Evolutionary conservation across 2,329 filamentous ascomycete species (phyloP).

Genomic region (Sphaerulina musiva): DNA sequence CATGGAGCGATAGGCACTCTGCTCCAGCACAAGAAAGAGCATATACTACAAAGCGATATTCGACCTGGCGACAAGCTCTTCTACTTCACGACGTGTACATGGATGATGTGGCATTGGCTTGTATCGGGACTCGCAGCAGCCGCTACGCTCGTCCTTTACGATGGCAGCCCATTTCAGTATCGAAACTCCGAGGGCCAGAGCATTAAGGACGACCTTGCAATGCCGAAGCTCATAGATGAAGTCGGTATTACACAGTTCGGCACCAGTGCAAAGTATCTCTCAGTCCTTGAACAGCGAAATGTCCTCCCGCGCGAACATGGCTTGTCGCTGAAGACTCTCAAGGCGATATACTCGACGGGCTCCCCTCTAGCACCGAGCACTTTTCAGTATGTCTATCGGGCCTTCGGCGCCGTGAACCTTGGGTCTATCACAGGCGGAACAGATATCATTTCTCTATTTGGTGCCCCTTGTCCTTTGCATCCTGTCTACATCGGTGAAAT

Average conservation of each 20-base stretch:
- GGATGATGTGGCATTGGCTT: slow-evolving; percentile 99
- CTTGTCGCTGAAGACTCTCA: slow-evolving; percentile 54
- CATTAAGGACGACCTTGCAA: slow-evolving; percentile 65
- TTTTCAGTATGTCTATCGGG: slow-evolving; percentile 79
- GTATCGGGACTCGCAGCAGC: slow-evolving; percentile 78
- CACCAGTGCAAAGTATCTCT: slow-evolving; percentile 89
- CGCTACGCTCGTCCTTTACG: slow-evolving; percentile 78
- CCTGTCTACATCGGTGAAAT: slow-evolving; percentile 48
- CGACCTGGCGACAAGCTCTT: slow-evolving; percentile 66
- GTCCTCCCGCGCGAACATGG: slow-evolving; percentile 54
- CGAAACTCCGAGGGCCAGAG: slow-evolving; percentile 41
- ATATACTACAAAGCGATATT: slow-evolving; percentile 79
- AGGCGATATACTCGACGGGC: slow-evolving; percentile 89
- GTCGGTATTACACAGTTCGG: slow-evolving; percentile 86
- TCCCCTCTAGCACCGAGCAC: slow-evolving; percentile 89
- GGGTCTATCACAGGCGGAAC: slow-evolving; percentile 93
- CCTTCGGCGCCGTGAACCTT: slow-evolving; percentile 80
- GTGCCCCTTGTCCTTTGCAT: slow-evolving; percentile 60
- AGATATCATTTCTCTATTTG: slow-evolving; percentile 93
- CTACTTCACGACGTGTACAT: slow-evolving; percentile 91
- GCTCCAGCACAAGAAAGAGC: slow-evolving; percentile 96
- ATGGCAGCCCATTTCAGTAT: slow-evolving; percentile 76
- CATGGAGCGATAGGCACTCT: slow-evolving; percentile 86
- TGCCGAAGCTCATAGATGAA: slow-evolving; percentile 74
- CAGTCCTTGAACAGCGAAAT: slow-evolving; percentile 73